Evolutionary conservation across 768 basidiomycete species (phyloP), one percentile per base, ranked within the genome.

Genomic region (Leccinum subgranulosum): DNA sequence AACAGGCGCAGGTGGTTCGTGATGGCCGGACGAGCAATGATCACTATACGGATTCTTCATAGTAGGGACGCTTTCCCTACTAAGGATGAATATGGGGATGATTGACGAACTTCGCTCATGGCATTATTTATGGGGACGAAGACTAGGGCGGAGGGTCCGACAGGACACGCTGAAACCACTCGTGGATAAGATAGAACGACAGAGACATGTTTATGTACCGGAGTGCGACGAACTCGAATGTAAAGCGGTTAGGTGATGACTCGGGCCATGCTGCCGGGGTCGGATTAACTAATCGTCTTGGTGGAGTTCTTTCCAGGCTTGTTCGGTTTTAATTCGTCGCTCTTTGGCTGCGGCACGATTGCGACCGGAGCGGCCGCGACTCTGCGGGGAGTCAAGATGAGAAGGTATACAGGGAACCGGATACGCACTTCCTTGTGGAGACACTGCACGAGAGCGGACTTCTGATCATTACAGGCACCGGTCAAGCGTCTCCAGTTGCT

Each of bases 401-500:
- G 53, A 15, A 6, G 47, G 25, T 28, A 23, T 12, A 48, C 12
- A 12, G 25, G 33, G 12, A 15, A n/a, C 21, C 51, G 27, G 50
- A 41, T 19, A 55, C 75, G 58, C 68, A 90, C 90, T 81, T 90
- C 90, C 67, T 81, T 76, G 58, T 84, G 81, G 55, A 92, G 75
- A 74, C 90, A 92, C 54, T 76, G 74, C 65, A 88, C 89, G 63
- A 92, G 75, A 47, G 83, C 80, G 55, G 83, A 75, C 73, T 92
- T 92, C 52, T 80, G 77, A 56, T 66, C 74, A 65, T 92, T 92
- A 69, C 90, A 92, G 17, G 78, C 81, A 21, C 89, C 90, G 1
- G 84, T 81, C 59, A 87, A 79, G 60, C 83, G 82, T 25, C 79
- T 78, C 86, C 86, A 89, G 55, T 69, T 76, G 64, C 76, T 81